Conservation (phyloP, 2,329 filamentous ascomycete species). For the Botrytis tulipae region DNA sequence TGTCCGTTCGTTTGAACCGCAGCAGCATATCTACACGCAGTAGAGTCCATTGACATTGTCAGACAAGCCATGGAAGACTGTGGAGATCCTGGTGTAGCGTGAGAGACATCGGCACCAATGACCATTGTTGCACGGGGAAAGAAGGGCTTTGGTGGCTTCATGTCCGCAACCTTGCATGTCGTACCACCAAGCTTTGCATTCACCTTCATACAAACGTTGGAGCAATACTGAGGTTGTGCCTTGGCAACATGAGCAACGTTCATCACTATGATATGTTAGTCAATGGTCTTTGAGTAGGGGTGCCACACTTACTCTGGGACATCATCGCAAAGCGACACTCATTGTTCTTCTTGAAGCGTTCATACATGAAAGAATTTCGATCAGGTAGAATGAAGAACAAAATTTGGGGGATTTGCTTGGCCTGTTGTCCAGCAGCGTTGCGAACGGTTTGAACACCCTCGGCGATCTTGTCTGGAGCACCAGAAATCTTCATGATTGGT, state of each 20-base stretch:
- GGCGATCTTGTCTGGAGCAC: constrained; percentile 21
- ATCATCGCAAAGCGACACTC: constrained; percentile 83
- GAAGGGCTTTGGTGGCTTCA: constrained; percentile 36
- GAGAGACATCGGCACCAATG: constrained; percentile 85
- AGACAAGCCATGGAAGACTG: constrained; percentile 81
- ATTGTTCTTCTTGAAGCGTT: constrained; percentile 82
- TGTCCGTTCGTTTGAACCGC: constrained; percentile 79
- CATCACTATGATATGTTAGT: constrained; percentile 51
- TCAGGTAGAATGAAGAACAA: constrained; percentile 75
- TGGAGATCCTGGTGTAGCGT: constrained; percentile 66
- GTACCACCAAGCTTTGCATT: constrained; percentile 91
- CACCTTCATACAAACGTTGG: constrained; percentile 94
- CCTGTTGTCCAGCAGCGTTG: constrained; percentile 27
- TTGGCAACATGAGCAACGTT: constrained; percentile 67
- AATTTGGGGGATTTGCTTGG: constrained; percentile 58
- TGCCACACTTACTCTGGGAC: constrained; percentile 57
- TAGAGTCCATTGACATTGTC: constrained; percentile 73
- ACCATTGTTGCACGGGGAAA: constrained; percentile 68
- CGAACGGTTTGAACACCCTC: constrained; percentile 25
- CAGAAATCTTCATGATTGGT: constrained; percentile 39
- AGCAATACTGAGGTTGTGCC: constrained; percentile 78
- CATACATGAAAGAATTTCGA: constrained; percentile 71
- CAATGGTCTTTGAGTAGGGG: not conserved
- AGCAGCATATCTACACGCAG: constrained; percentile 74
- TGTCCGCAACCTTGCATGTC: constrained; percentile 50